These are phyloP conservation scores for Wilcoxina mikolae DNA, from an alignment of 495 filamentous ascomycete species.

Conservation along the genomic window DNA sequence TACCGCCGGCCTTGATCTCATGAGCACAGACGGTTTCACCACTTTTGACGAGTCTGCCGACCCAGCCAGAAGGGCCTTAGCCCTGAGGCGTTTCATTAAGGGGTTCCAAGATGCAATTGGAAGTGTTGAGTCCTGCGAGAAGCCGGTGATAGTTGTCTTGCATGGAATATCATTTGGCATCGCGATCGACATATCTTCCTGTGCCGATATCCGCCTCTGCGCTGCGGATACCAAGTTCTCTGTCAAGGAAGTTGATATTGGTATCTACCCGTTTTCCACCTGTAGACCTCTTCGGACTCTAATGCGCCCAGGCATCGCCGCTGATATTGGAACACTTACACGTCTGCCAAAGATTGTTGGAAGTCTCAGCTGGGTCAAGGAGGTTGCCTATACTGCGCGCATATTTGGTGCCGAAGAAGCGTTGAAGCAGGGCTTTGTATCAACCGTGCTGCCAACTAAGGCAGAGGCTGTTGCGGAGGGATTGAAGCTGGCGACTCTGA, in stretches of 20 bases:
- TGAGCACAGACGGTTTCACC: constrained; percentile 12
- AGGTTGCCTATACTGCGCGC: constrained; percentile 65
- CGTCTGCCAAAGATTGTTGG: constrained; percentile 76
- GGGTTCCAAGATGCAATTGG: constrained; percentile 68
- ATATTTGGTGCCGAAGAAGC: constrained; percentile 70
- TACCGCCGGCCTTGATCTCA: constrained; percentile 71
- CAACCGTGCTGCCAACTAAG: constrained; percentile 54
- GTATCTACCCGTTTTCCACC: background rate
- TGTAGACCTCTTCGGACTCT: background rate
- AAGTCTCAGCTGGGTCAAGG: constrained; percentile 73
- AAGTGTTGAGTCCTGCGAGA: constrained; percentile 71
- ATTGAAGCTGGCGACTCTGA: constrained; percentile 47
- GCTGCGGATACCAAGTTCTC: constrained; percentile 48
- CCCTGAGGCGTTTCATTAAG: constrained; percentile 49
- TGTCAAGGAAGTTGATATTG: constrained; percentile 89
- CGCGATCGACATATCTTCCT: constrained; percentile 66
- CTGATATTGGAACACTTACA: constrained; percentile 77
- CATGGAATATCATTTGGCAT: constrained; percentile 72
- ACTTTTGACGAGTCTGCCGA: constrained; percentile 31
- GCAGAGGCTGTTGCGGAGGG: constrained; percentile 45
- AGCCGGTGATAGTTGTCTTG: constrained; percentile 74
- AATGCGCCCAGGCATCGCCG: constrained; percentile 51
- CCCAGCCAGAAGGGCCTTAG: constrained; percentile 49
- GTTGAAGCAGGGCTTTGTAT: constrained; percentile 67
- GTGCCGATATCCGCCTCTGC: constrained; percentile 67